Evolutionary conservation across 345 rosid species (phyloP).

Genomic region (Hirschfeldia incana): DNA sequence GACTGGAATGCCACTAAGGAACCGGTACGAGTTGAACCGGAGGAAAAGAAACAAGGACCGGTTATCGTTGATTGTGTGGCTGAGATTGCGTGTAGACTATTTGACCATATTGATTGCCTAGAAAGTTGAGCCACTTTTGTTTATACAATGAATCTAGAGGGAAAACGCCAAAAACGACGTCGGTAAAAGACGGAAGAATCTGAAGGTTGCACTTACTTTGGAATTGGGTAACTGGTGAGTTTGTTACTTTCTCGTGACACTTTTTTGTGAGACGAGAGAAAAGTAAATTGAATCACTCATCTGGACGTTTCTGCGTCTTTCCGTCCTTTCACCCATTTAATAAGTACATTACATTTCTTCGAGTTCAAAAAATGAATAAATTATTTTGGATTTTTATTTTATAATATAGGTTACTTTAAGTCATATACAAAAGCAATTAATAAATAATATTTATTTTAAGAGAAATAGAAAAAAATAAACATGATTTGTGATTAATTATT

Average conservation of each 20-base stretch:
- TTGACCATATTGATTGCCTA: conserved; percentile 13
- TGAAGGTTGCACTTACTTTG: conserved; percentile 16
- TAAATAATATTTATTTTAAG: too few relatives aligned
- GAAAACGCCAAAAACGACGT: not conserved
- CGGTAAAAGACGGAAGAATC: conserved; percentile 13
- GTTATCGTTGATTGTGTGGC: not conserved
- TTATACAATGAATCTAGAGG: conserved; percentile 19
- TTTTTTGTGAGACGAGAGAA: not conserved
- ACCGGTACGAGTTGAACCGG: conserved; percentile 4
- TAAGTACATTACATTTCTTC: not conserved
- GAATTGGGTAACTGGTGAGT: conserved; percentile 33
- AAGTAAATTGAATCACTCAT: not conserved
- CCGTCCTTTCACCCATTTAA: not conserved
- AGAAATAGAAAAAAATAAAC: not conserved
- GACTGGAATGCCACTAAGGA: not conserved
- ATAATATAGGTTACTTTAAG: not conserved
- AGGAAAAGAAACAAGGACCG: not conserved
- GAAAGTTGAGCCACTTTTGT: conserved; percentile 7
- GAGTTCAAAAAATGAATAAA: not conserved
- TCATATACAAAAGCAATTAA: not conserved
- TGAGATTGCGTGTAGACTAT: not conserved
- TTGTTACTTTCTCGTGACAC: conserved; percentile 36
- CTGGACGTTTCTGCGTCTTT: conserved; percentile 20
- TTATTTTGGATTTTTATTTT: not conserved
- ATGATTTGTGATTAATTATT: not conserved